Evolutionary conservation across 768 basidiomycete species (phyloP).

Genomic region (Mrakia gelida): DNA sequence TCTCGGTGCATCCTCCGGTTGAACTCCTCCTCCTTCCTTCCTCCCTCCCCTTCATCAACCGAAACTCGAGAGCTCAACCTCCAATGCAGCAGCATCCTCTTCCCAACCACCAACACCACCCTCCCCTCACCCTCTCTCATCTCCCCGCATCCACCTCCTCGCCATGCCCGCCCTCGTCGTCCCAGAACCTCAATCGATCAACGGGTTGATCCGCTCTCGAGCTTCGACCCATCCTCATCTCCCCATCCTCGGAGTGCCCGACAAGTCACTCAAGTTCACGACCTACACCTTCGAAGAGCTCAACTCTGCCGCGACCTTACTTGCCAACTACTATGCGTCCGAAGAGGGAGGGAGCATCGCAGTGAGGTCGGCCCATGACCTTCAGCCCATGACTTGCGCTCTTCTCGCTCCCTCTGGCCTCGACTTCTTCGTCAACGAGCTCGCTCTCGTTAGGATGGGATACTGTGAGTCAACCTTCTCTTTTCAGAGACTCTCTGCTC

Average conservation of each 20-base stretch:
- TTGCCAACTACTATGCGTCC: conserved; percentile 10
- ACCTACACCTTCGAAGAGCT: conserved; percentile 12
- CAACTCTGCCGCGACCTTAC: conserved; percentile 12
- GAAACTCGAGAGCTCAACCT: too few species aligned
- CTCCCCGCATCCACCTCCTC: too few species aligned
- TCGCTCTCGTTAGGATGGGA: too few species aligned
- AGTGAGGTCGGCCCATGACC: not conserved
- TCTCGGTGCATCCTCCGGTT: too few species aligned
- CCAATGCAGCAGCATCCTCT: too few species aligned
- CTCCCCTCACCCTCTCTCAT: too few species aligned
- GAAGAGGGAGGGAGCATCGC: conserved; percentile 5
- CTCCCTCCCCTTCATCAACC: too few species aligned
- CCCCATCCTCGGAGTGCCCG: conserved; percentile 15
- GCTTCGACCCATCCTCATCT: not conserved
- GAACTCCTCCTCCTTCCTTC: too few species aligned
- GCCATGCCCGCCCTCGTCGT: too few species aligned
- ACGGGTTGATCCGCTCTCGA: too few species aligned
- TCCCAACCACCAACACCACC: too few species aligned
- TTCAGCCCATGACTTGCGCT: conserved; percentile 2
- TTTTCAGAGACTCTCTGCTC: not conserved
- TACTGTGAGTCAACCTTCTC: not conserved
- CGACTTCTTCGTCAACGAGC: conserved; percentile 18
- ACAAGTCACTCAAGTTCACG: conserved; percentile 7
- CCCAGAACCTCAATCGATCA: too few species aligned
- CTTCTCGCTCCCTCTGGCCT: conserved; percentile 10